Conservation (phyloP, 805 yeast species). For the Candida yuanshanica region DNA sequence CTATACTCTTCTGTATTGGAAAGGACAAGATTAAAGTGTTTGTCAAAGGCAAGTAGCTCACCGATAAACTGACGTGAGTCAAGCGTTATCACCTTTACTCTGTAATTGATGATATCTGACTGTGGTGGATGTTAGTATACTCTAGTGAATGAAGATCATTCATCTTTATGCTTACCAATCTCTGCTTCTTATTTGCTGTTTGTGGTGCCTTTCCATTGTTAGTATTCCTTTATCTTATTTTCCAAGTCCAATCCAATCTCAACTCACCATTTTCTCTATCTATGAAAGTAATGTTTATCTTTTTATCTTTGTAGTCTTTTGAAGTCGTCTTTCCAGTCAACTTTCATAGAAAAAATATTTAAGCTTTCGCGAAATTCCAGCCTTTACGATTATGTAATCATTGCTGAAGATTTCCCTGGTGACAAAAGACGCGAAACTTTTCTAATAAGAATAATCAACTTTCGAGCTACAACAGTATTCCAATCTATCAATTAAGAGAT, state of each 20-base stretch:
- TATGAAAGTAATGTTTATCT: neutral
- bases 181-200: constrained; percentile 35
- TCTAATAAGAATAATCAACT: too few relatives aligned
- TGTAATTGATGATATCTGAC: constrained; percentile 65
- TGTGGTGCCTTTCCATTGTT: constrained; percentile 14
- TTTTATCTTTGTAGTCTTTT: neutral
- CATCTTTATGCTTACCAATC: constrained; percentile 29
- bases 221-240: constrained; percentile 3
- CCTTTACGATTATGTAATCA: neutral
- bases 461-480: too few relatives aligned
- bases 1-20: constrained; percentile 83
- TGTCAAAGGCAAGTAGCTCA: constrained; percentile 80
- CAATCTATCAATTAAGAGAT: neutral
- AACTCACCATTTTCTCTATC: constrained; percentile 8
- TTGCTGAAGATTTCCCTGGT: neutral
- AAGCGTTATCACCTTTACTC: constrained; percentile 66
- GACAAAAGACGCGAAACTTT: neutral
- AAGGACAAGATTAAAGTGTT: constrained; percentile 80
- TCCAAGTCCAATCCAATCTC: neutral
- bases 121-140: constrained; percentile 4
- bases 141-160: neutral
- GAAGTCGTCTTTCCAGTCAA: neutral
- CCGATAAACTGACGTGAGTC: constrained; percentile 81
- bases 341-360: neutral
- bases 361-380: neutral